These are phyloP conservation scores for Takashimella tepidaria DNA, from an alignment of 1,284 basidiomycete genomes.

Conservation along the genomic window DNA sequence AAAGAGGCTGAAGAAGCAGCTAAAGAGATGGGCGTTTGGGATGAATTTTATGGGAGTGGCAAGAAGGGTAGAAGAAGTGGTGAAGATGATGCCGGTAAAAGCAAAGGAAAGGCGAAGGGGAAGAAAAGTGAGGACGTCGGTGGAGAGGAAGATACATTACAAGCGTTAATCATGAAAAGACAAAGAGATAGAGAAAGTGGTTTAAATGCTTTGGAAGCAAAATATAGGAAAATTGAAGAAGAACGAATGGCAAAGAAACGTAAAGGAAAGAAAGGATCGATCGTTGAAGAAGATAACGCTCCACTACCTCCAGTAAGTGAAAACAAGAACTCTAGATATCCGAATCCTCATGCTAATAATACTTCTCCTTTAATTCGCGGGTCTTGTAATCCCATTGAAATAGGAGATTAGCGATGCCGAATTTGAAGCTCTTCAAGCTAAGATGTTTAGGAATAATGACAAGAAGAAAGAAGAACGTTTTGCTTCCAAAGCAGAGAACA, in stretches of 20 bases:
- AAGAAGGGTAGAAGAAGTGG: conserved; percentile 61
- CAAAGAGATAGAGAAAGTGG: conserved; percentile 63
- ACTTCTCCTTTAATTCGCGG: too few species aligned
- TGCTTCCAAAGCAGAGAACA: background rate
- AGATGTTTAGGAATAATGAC: conserved; percentile 38
- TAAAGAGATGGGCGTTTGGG: conserved; percentile 86
- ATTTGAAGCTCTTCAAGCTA: conserved; percentile 42
- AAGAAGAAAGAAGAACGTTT: conserved; percentile 21
- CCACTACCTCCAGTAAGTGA: conserved; percentile 30
- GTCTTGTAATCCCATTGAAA: background rate
- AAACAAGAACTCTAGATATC: too few species aligned
- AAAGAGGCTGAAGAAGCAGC: conserved; percentile 78
- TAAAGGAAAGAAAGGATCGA: conserved; percentile 12
- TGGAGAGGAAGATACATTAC: conserved; percentile 61
- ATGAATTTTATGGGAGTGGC: conserved; percentile 85
- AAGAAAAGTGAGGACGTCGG: conserved; percentile 51
- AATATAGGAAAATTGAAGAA: conserved; percentile 55
- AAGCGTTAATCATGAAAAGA: conserved; percentile 74
- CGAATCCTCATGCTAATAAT: too few species aligned
- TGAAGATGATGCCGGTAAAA: conserved; percentile 50
- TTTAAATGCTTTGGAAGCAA: conserved; percentile 72
- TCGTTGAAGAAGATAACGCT: conserved; percentile 9
- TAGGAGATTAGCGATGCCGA: conserved; percentile 40
- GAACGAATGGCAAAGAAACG: conserved; percentile 22
- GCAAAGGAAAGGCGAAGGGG: conserved; percentile 30